Evolutionary conservation across 805 yeast species (phyloP).

Genomic region (Teunomyces funiuensis): DNA sequence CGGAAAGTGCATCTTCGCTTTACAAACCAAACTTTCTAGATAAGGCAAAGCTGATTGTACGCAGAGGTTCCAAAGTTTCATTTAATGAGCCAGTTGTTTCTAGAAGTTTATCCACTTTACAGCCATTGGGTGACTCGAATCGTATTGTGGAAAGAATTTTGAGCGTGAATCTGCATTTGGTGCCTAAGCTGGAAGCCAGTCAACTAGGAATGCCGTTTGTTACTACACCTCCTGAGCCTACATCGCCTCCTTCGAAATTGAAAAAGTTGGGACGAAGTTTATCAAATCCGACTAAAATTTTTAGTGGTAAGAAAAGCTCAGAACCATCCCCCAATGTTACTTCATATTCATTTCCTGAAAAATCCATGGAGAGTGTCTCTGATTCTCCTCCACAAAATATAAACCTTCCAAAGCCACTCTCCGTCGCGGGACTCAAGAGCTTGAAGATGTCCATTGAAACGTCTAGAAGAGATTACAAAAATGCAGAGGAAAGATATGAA

Average conservation of each 20-base stretch:
- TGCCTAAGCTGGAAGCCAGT: not conserved
- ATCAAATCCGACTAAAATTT: constrained; percentile 18
- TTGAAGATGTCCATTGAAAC: constrained; percentile 37
- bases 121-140: constrained; percentile 8
- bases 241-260: constrained; percentile 11
- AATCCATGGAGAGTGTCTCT: not conserved
- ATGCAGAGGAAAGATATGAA: constrained; percentile 25
- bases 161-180: constrained; percentile 11
- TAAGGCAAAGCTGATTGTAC: constrained; percentile 11
- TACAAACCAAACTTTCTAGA: constrained; percentile 3
- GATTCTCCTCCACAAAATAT: constrained; percentile 8
- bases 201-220: not conserved
- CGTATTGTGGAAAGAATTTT: constrained; percentile 15
- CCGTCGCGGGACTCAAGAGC: constrained; percentile 31
- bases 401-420: constrained; percentile 33
- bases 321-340: not conserved
- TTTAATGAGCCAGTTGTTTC: not conserved
- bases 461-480: constrained; percentile 21
- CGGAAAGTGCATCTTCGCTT: constrained; percentile 7
- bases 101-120: constrained; percentile 18
- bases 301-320: constrained; percentile 10
- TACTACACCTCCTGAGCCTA: not conserved
- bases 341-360: not conserved
- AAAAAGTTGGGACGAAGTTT: constrained; percentile 20
- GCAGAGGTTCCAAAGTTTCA: constrained; percentile 6